Evolutionary conservation across 73 alveolate genomes (phyloP).

Genomic region (Tetrahymena thermophila): DNA sequence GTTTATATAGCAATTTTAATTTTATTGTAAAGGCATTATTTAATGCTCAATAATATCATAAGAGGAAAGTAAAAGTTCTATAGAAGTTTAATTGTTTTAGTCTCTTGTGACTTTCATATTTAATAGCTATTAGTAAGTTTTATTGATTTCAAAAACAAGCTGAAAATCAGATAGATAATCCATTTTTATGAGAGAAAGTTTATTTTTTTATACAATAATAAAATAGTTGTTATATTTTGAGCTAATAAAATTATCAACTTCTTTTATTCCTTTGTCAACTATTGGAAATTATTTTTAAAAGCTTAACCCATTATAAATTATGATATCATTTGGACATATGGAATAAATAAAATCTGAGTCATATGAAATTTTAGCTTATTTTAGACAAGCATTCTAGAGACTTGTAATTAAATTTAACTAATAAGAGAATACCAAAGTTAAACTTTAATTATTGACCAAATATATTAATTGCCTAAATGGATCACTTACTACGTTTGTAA

Average conservation of each 20-base stretch:
- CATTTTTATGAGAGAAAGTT: too few species aligned
- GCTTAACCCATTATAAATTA: background rate
- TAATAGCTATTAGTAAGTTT: background rate
- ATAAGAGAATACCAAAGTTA: background rate
- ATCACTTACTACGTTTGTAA: background rate
- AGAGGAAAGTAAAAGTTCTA: background rate
- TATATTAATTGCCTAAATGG: background rate
- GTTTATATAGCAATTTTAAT: background rate
- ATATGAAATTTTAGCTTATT: background rate
- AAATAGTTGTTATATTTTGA: background rate
- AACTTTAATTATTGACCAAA: background rate
- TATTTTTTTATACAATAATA: background rate
- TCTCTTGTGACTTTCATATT: background rate
- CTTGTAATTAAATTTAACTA: background rate
- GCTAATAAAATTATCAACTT: background rate
- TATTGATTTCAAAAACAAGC: background rate
- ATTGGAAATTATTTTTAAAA: background rate
- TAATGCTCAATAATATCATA: background rate
- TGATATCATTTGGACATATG: background rate
- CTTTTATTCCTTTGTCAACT: background rate
- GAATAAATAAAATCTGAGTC: background rate
- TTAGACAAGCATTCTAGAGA: background rate
- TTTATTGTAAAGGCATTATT: background rate
- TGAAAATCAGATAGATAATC: background rate
- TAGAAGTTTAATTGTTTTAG: background rate